Percentiles rank a stretch among this genome's conserved stretches.
These are phyloP conservation scores for Myriosclerotinia duriaeana DNA, from an alignment of 2,329 filamentous ascomycete genomes.

Conservation along the genomic window DNA sequence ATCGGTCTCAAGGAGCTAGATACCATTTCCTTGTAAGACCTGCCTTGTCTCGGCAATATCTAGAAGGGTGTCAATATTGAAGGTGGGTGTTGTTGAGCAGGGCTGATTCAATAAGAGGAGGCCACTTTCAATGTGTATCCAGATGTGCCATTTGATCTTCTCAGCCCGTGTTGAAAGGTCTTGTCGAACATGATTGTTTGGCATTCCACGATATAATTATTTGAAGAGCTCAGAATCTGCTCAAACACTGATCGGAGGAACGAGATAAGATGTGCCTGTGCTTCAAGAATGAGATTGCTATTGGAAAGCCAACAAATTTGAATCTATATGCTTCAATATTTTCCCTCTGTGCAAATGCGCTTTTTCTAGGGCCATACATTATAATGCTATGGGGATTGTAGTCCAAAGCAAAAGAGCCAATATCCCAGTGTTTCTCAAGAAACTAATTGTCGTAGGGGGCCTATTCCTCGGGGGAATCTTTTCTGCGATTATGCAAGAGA, in stretches of 20 bases:
- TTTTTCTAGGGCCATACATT: slow-evolving; percentile 20
- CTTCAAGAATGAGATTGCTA: slow-evolving; percentile 26
- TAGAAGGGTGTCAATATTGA: slow-evolving; percentile 15
- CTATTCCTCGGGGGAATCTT: no score
- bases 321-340: not conserved
- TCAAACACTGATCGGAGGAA: slow-evolving; percentile 11
- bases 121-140: not conserved
- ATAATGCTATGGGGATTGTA: slow-evolving; percentile 2
- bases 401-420: not conserved
- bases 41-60: slow-evolving; percentile 8
- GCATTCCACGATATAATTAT: not conserved
- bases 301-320: slow-evolving; percentile 23
- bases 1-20: slow-evolving; percentile 22
- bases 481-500: no score
- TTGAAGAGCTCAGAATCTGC: slow-evolving; percentile 12
- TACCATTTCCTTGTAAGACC: slow-evolving; percentile 16
- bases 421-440: not conserved
- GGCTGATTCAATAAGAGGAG: slow-evolving; percentile 25
- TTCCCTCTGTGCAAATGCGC: slow-evolving; percentile 18
- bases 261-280: slow-evolving; percentile 16
- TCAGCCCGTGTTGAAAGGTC: not conserved
- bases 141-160: not conserved
- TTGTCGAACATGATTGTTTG: not conserved
- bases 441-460: no score
- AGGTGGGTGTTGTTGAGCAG: slow-evolving; percentile 23